Evolutionary conservation across 2,329 filamentous ascomycete species (phyloP), one percentile per base, ranked within the genome.

Genomic region (Ophiostoma ips): DNA sequence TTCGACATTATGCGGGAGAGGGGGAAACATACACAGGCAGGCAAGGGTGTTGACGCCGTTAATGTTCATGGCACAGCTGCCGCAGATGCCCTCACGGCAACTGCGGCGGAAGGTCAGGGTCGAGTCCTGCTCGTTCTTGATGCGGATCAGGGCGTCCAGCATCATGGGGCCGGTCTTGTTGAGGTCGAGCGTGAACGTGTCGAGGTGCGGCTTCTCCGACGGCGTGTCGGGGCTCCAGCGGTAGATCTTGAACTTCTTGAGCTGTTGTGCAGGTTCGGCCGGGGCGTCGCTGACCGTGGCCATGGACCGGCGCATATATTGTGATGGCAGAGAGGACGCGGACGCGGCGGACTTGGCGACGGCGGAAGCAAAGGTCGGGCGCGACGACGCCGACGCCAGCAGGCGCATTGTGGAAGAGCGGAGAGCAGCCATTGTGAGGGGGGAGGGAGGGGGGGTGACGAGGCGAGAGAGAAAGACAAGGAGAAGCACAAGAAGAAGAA

Each of bases 111-210:
- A 98, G 50, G 92, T 96, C 62, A 98, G 71, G 43, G 92, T 96
- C 48, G 92, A 88, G 68, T 98, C 92, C 56, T 94, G 70, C 77
- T 98, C 92, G 69, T 98, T 98, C 84, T 98, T 98, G 71, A 98
- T 95, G 61, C 90, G 77, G 67, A 98, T 92, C 61, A 98, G 73
- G 51, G 92, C 92, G 68, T 98, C 92, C 62, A 98, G 71, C 71
- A 98, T 83, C 92, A 98, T 98, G 58, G 92, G 92, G 31, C 92
- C 92, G 38, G 92, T 98, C 83, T 96, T 95, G 76, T 96, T 96
- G 60, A 98, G 72, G 66, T 98, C 92, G 62, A 98, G 75, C 34
- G 85, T 86, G 72, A 96, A 98, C 59, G 78, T 79, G 75, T 98
- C 88, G 86, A 98, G 95, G 67, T 75, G 77, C 55, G 92, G 92